phyloP scores from a whole-genome alignment of 2,329 filamentous ascomycete genomes.

The Diatrype stigma region DNA sequence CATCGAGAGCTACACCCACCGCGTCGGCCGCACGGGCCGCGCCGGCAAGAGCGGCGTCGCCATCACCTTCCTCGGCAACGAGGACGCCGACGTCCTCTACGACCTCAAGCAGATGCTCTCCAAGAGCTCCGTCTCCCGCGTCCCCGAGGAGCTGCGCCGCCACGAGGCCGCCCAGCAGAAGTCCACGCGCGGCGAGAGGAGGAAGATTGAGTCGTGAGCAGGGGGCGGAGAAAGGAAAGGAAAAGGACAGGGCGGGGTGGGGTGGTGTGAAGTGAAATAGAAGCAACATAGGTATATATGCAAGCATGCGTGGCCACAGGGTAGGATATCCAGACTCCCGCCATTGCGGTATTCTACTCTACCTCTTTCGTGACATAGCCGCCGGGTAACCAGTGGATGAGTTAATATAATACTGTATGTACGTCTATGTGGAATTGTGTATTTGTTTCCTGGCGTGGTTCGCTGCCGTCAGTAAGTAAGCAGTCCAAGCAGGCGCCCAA shows the following conservation, averaged over 20 bases:
- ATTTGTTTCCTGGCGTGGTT: too few species aligned
- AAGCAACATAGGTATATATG: too few species aligned
- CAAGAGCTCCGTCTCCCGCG: conserved; percentile 82
- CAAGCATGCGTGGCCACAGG: too few species aligned
- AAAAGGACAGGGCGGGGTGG: not conserved
- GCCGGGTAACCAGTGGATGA: too few species aligned
- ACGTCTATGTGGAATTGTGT: too few species aligned
- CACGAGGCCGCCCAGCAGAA: conserved; percentile 91
- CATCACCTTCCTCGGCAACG: conserved; percentile 89
- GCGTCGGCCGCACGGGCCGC: conserved; percentile 94
- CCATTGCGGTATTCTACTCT: too few species aligned
- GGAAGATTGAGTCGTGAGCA: conserved; percentile 19
- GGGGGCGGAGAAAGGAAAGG: not conserved
- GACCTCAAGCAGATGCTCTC: conserved; percentile 93
- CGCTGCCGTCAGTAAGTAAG: too few species aligned
- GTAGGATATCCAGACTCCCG: too few species aligned
- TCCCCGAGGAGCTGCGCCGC: conserved; percentile 85
- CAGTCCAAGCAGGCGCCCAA: too few species aligned
- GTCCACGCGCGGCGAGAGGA: conserved; percentile 40
- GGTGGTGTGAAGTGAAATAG: not conserved
- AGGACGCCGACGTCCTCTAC: conserved; percentile 87
- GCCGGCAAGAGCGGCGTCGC: conserved; percentile 95
- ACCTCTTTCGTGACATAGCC: too few species aligned
- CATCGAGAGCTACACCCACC: conserved; percentile 95
- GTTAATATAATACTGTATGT: too few species aligned